These are phyloP conservation scores for Alternaria conjuncta DNA, from an alignment of 2,329 filamentous ascomycete species.

Conservation along the genomic window DNA sequence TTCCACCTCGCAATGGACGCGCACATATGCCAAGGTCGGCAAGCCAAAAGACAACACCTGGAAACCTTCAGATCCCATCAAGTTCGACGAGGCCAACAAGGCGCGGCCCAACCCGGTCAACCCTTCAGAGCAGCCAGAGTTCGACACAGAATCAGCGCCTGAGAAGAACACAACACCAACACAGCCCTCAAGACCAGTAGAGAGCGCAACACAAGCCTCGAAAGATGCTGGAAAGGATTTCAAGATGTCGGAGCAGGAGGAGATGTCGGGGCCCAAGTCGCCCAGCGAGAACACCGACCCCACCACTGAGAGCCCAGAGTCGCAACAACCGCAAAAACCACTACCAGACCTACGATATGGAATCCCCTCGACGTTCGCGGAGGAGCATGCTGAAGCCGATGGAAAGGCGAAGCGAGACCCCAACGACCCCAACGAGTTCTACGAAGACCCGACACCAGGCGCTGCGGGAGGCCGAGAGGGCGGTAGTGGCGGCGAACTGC, in stretches of 20 bases:
- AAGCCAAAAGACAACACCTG: constrained; percentile 49
- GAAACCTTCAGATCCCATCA: constrained; percentile 50
- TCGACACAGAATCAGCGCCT: constrained; percentile 25
- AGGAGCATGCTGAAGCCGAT: constrained; percentile 64
- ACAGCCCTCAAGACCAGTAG: constrained; percentile 32
- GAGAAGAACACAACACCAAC: constrained; percentile 30
- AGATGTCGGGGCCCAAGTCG: constrained; percentile 45
- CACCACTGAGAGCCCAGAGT: constrained; percentile 46
- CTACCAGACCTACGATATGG: constrained; percentile 93
- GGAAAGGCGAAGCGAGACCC: constrained; percentile 35
- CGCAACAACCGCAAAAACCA: constrained; percentile 64
- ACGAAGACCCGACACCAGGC: constrained; percentile 55
- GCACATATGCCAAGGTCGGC: constrained; percentile 31
- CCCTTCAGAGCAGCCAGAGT: constrained; percentile 47
- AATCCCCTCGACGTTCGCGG: constrained; percentile 87
- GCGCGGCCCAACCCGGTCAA: constrained; percentile 29
- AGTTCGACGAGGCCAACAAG: constrained; percentile 42
- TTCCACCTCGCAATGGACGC: constrained; percentile 36
- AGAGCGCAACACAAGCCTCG: constrained; percentile 22
- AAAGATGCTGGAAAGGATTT: constrained; percentile 27
- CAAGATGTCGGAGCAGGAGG: constrained; percentile 41
- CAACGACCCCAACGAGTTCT: constrained; percentile 57
- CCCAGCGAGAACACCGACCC: constrained; percentile 47
- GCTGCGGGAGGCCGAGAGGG: constrained; percentile 54
- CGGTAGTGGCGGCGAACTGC: constrained; percentile 67